Base-by-base conservation (phyloP, 331 rosid genomes). In the Erythrophleum ivorense region DNA sequence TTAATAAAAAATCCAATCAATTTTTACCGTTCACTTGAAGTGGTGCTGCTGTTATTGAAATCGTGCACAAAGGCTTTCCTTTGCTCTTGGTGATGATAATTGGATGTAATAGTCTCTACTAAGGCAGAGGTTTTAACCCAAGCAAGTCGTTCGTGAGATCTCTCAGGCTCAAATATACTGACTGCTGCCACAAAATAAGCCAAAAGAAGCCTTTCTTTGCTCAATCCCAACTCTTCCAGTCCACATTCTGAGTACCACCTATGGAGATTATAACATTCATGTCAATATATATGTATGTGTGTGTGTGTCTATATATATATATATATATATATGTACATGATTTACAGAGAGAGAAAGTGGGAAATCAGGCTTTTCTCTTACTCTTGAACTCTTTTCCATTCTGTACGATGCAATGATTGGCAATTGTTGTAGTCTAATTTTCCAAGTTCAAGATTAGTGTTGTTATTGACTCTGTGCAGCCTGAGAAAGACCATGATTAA, bases 401-500 rank as follows among this genome's bases (percentile, higher is more conserved):
- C 95, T 5, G 18, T 74, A 7, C 78, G 81, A 71, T 91, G 95
- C 82, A 84, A 33, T 11, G 85, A 85, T 81, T 89, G 95, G 74
- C 93, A 89, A 48, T 53, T 81, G 84, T 85, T 87, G 83, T 80
- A 91, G 81, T 91, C 95, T 69, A 81, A 49, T 69, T 89, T 91
- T 5, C 91, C 95, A 11, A 91, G 87, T 81, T 91, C 89, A 8
- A 87, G 84, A 71, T 86, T 89, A 0, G 71, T 77, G 6, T 88
- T 75, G 38, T 89, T 91, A 87, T 76, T 91, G 3, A 91, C 91
- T 33, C 52, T 60, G 18, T 81, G 72, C 89, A 91, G 85, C 86
- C 95, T 91, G 81, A 9, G 19, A 12, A 53, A 18, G 40, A 50
- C 14, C 2, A 11, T 13, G 41, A 38, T 2, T 38, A 24, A 24